Evolutionary conservation across 352 stramenopile genomes (phyloP).

Genomic region (Phytophthora idaei): DNA sequence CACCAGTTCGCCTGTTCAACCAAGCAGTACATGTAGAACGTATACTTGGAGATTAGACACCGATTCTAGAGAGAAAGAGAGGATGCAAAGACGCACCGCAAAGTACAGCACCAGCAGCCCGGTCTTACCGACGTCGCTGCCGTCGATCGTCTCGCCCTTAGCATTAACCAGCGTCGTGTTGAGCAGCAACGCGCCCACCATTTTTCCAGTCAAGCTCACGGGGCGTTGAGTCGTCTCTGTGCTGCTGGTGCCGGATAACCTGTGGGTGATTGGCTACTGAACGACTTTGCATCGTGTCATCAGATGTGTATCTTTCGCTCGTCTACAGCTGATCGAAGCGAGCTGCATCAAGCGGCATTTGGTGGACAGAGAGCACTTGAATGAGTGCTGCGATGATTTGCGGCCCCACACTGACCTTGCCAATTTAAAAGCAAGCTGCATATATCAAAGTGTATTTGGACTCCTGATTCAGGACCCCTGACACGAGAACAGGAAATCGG

Average conservation of each 20-base stretch:
- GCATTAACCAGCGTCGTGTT: slow-evolving; percentile 62
- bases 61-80: no score
- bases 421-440: neutral
- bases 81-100: slow-evolving; percentile 37
- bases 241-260: no score
- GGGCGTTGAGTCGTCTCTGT: no score
- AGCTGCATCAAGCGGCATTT: neutral
- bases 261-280: slow-evolving; percentile 14
- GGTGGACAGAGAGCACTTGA: no score
- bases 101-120: slow-evolving; percentile 80
- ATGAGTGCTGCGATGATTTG: no score
- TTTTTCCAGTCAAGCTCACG: slow-evolving; percentile 19
- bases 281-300: neutral
- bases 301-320: slow-evolving; percentile 11
- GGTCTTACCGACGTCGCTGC: slow-evolving; percentile 45
- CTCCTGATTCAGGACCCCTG: no score
- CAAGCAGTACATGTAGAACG: neutral
- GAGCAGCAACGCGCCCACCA: slow-evolving; percentile 50
- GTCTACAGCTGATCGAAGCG: slow-evolving; percentile 8
- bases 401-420: no score
- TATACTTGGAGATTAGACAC: no score
- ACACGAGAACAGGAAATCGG: no score
- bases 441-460: no score
- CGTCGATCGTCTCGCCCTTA: slow-evolving; percentile 46
- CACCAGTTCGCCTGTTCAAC: slow-evolving; percentile 78